These are phyloP conservation scores for Trametes cinnabarina DNA, from an alignment of 768 basidiomycete genomes.

Conservation along the genomic window DNA sequence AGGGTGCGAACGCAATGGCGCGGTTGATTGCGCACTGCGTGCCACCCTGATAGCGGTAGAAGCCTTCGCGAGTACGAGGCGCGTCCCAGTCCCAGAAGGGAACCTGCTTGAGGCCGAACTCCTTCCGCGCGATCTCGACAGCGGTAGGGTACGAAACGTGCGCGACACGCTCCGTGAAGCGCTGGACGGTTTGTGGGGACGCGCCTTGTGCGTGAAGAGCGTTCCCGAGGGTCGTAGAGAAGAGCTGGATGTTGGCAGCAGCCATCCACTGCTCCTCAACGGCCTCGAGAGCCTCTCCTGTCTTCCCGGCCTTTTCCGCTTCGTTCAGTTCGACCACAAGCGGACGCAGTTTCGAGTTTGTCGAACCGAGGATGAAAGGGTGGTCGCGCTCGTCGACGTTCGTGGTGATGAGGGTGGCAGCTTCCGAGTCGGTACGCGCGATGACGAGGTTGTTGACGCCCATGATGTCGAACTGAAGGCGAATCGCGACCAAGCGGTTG, in stretches of 20 bases:
- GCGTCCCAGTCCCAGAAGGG: slow-evolving; percentile 97
- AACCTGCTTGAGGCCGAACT: slow-evolving; percentile 68
- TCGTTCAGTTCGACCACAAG: slow-evolving; percentile 80
- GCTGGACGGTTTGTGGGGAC: slow-evolving; percentile 47
- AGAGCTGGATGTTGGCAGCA: slow-evolving; percentile 77
- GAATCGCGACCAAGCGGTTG: slow-evolving; percentile 95
- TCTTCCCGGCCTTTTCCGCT: slow-evolving; percentile 79
- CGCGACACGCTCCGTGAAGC: slow-evolving; percentile 62
- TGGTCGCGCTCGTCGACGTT: slow-evolving; percentile 99
- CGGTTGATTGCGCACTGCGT: slow-evolving; percentile 93
- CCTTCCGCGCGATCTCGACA: slow-evolving; percentile 70
- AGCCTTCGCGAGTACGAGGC: slow-evolving; percentile 93
- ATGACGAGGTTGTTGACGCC: slow-evolving; percentile 93
- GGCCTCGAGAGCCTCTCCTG: slow-evolving; percentile 76
- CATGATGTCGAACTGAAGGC: slow-evolving; percentile 98
- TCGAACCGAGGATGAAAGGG: slow-evolving; percentile 90
- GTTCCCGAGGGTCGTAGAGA: slow-evolving; percentile 66
- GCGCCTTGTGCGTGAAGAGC: slow-evolving; percentile 61
- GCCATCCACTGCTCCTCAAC: slow-evolving; percentile 87
- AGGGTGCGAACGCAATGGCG: slow-evolving; percentile 89
- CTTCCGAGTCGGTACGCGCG: slow-evolving; percentile 95
- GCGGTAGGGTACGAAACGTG: slow-evolving; percentile 70
- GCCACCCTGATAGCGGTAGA: slow-evolving; percentile 95
- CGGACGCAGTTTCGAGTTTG: slow-evolving; percentile 67
- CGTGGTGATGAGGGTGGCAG: slow-evolving; percentile 92